These are phyloP conservation scores for Neopestalotiopsis sp. DNA, from an alignment of 2,329 filamentous ascomycete genomes.

Conservation along the genomic window DNA sequence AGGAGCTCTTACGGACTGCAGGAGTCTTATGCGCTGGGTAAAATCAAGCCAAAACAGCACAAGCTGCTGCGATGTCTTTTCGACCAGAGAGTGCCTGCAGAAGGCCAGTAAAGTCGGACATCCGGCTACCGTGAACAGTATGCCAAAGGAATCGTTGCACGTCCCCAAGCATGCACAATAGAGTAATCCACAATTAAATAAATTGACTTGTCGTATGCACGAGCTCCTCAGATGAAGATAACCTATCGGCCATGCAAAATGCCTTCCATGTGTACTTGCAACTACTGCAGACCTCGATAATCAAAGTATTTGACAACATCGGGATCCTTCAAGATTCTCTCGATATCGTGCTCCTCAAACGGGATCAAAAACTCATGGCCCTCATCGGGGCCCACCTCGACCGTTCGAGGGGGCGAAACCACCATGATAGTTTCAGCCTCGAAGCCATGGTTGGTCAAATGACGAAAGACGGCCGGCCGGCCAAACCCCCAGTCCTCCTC, in stretches of 20 bases:
- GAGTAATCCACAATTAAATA: too few species aligned
- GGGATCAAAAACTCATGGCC: slow-evolving; percentile 8
- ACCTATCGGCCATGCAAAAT: not conserved
- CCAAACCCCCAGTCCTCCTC: slow-evolving; percentile 7
- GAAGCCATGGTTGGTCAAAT: slow-evolving; percentile 1
- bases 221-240: too few species aligned
- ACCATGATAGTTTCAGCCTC: slow-evolving; percentile 6
- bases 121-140: not conserved
- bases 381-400: not conserved
- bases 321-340: not conserved
- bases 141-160: not conserved
- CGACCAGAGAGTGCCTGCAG: not conserved
- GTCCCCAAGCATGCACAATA: too few species aligned
- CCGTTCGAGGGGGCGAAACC: not conserved
- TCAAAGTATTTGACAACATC: slow-evolving; percentile 9
- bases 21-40: not conserved
- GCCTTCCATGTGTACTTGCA: not conserved
- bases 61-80: not conserved
- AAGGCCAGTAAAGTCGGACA: not conserved
- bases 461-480: not conserved
- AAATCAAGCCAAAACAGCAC: not conserved
- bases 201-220: too few species aligned
- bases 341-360: slow-evolving; percentile 8
- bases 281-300: not conserved
- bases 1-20: not conserved